These are phyloP conservation scores for Candida bentonensis DNA, from an alignment of 805 yeast species.

Conservation along the genomic window DNA sequence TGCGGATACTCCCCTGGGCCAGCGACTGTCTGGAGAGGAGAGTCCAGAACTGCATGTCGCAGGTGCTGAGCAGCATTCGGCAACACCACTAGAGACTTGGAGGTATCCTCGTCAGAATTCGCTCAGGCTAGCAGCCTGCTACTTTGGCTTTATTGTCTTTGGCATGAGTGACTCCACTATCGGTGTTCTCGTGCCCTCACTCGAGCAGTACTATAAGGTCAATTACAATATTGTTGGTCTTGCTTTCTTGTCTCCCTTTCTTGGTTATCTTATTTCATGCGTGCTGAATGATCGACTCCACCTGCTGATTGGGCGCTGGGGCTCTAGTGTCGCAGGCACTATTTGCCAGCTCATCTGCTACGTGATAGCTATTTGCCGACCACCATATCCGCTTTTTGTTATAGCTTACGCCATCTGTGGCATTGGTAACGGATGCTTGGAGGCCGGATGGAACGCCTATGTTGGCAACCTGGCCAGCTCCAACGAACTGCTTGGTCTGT, in stretches of 20 bases:
- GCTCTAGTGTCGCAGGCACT: constrained; percentile 27
- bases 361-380: constrained; percentile 25
- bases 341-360: constrained; percentile 26
- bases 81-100: background rate
- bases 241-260: constrained; percentile 36
- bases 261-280: constrained; percentile 45
- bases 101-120: background rate
- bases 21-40: background rate
- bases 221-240: constrained; percentile 35
- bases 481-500: background rate
- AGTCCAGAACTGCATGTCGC: no score
- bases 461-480: constrained; percentile 20
- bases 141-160: constrained; percentile 25
- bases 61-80: background rate
- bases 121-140: background rate
- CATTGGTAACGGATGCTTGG: constrained; percentile 41
- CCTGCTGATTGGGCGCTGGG: constrained; percentile 32
- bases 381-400: constrained; percentile 30
- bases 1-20: background rate
- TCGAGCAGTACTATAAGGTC: constrained; percentile 33
- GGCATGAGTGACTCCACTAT: constrained; percentile 50
- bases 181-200: constrained; percentile 43
- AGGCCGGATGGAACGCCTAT: constrained; percentile 42
- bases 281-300: constrained; percentile 31
- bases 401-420: constrained; percentile 32